Percentiles rank a stretch among this genome's conserved stretches.
These are phyloP conservation scores for Davidsoniella virescens DNA, from an alignment of 2,329 filamentous ascomycete species.

Conservation along the genomic window DNA sequence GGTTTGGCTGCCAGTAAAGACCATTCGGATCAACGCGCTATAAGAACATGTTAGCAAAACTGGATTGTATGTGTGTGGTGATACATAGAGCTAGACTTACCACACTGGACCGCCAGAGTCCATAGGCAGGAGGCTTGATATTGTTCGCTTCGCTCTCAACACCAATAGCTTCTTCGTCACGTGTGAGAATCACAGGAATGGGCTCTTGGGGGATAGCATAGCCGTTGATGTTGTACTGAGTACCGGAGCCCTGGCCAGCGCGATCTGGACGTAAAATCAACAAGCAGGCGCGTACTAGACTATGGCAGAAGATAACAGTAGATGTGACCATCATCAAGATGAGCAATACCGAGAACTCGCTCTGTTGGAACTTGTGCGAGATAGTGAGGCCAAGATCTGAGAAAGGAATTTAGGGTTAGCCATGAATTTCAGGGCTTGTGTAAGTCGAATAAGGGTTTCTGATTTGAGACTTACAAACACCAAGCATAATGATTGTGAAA, in stretches of 20 bases:
- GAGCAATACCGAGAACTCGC: slow-evolving; percentile 64
- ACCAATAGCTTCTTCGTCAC: slow-evolving; percentile 54
- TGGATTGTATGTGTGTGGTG: too few species aligned
- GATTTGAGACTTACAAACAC: slow-evolving; percentile 42
- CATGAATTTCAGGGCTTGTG: neutral
- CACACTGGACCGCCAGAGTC: slow-evolving; percentile 68
- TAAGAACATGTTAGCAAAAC: neutral
- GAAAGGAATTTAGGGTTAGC: slow-evolving; percentile 2
- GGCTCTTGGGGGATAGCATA: slow-evolving; percentile 57
- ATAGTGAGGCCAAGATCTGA: slow-evolving; percentile 59
- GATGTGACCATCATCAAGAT: slow-evolving; percentile 61
- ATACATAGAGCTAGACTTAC: slow-evolving; percentile 31
- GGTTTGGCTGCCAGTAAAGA: slow-evolving; percentile 63
- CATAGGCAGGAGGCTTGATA: slow-evolving; percentile 65
- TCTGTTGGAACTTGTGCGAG: slow-evolving; percentile 43
- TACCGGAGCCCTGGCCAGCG: slow-evolving; percentile 21
- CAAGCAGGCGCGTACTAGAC: slow-evolving; percentile 57
- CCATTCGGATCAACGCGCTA: slow-evolving; percentile 65
- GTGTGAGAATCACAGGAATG: slow-evolving; percentile 58
- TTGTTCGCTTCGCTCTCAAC: slow-evolving; percentile 39
- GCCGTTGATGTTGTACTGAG: slow-evolving; percentile 36
- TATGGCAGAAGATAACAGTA: slow-evolving; percentile 67
- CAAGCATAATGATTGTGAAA: slow-evolving; percentile 41
- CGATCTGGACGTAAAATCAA: slow-evolving; percentile 33
- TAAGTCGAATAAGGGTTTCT: neutral